Percentiles rank a stretch among this genome's conserved stretches.
Conservation (phyloP, 805 yeast genomes). For the Candida jianshihensis region DNA sequence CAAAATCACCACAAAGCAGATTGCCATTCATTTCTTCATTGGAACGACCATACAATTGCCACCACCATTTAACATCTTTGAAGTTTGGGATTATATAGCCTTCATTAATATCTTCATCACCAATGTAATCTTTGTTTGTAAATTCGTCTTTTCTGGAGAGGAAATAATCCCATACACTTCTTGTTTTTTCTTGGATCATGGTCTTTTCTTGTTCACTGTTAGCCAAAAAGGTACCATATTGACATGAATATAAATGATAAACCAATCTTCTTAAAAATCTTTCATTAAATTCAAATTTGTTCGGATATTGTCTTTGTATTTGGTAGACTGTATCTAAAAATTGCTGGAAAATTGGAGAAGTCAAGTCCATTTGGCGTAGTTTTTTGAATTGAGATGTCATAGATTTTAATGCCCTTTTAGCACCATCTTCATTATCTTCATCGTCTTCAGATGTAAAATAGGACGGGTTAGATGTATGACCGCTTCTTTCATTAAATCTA, state of each 20-base stretch:
- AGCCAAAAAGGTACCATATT: conserved; percentile 84
- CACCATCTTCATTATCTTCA: conserved; percentile 21
- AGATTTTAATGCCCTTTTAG: conserved; percentile 38
- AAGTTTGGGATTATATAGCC: conserved; percentile 51
- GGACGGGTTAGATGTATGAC: conserved; percentile 43
- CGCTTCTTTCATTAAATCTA: conserved; percentile 76
- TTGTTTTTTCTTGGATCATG: conserved; percentile 44
- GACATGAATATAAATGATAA: conserved; percentile 89
- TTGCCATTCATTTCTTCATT: conserved; percentile 56
- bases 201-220: conserved; percentile 64
- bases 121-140: conserved; percentile 40
- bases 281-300: conserved; percentile 79
- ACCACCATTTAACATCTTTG: conserved; percentile 79
- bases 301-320: conserved; percentile 60
- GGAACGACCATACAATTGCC: conserved; percentile 69
- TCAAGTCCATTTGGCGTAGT: conserved; percentile 44
- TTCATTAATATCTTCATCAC: conserved; percentile 16
- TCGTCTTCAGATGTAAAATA: conserved; percentile 37
- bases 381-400: conserved; percentile 46
- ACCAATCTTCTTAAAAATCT: conserved; percentile 75
- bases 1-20: neutral
- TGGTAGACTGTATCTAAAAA: conserved; percentile 89
- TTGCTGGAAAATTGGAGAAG: conserved; percentile 93
- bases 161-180: conserved; percentile 93
- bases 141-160: conserved; percentile 69